Base-by-base conservation (phyloP, 257 asterid genomes). In the Plectranthus barbatus region DNA sequence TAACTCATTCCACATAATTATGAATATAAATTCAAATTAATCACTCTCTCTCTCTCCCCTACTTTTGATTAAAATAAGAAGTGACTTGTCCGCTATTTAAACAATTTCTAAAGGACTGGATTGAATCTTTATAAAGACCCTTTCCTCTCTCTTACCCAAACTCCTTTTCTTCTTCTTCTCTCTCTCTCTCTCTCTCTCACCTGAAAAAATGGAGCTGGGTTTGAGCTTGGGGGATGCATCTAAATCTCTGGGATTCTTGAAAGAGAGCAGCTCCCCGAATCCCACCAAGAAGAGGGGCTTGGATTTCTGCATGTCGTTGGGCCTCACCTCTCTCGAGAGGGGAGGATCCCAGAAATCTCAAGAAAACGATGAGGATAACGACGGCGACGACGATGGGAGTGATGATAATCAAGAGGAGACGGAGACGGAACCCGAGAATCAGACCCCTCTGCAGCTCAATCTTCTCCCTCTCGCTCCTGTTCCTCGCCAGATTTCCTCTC, bases 211-310 rank as follows among this genome's bases (percentile, higher is more conserved):
- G 96, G 96, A 88, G 78, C 74, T 88, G 56, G 94, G 87, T 14
- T 72, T 88, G 66, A 83, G 83, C 71, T 78, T 88, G 26, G 96
- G 96, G 46, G 86, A 84, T 39, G 66, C 80, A 11, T 76, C 86
- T 0, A 75, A 69, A 40, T 34, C 81, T 5, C 15, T 67, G 9
- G 59, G 41, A 5, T 72, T 79, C 64, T 67, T 66, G 68, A 29
- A 69, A 21, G 74, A 65, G 6, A 62, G 34, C 60, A 50, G 29
- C 6, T 4, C 57, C 11, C 19, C 26, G 9, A 42, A 65, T 56
- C 52, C 36, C 24, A 46, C 9, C 23, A 63, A 36, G n/a, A 69
- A 45, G 18, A 58, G 53, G 19, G 67, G 50, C 47, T 59, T 80
- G 15, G 80, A 70, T 34, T 73, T 84, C 75, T 80, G 81, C 81